phyloP scores from a whole-genome alignment of 257 asterid genomes.

The Oldenlandia corymbosa region DNA sequence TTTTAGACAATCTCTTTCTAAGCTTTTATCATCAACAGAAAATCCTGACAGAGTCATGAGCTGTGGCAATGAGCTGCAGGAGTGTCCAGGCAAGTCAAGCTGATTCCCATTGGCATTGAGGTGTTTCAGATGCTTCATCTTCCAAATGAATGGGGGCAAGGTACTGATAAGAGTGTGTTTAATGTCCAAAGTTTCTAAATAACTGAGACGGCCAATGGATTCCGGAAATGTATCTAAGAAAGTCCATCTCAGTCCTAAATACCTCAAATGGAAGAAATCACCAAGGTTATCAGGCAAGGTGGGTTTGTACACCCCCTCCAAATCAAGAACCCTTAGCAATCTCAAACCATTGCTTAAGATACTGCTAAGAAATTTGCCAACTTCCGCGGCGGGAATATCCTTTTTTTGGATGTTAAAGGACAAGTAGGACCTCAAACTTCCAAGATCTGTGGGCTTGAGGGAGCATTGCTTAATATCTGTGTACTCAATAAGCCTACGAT shows the following conservation, averaged over 20 bases:
- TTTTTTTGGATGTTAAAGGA: slow-evolving; percentile 27
- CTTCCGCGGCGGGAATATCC: slow-evolving; percentile 29
- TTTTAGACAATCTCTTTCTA: slow-evolving; percentile 12
- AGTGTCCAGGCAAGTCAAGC: slow-evolving; percentile 25
- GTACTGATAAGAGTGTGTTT: slow-evolving; percentile 31
- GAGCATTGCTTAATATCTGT: slow-evolving; percentile 11
- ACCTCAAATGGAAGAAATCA: slow-evolving; percentile 25
- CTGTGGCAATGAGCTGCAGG: slow-evolving; percentile 11
- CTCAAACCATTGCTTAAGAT: slow-evolving; percentile 21
- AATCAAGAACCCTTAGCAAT: slow-evolving; percentile 38
- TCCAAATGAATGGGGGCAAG: slow-evolving; percentile 31
- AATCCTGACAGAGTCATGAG: slow-evolving; percentile 33
- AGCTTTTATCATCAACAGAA: slow-evolving; percentile 18
- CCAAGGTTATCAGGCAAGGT: slow-evolving; percentile 34
- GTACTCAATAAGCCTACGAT: slow-evolving; percentile 29
- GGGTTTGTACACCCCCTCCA: slow-evolving; percentile 37
- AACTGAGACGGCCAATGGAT: slow-evolving; percentile 22
- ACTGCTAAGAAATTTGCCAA: slow-evolving; percentile 20
- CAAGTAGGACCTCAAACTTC: slow-evolving; percentile 23
- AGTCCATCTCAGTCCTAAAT: slow-evolving; percentile 42
- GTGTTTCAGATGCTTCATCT: slow-evolving; percentile 28
- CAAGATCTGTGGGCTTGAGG: not conserved
- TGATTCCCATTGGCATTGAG: slow-evolving; percentile 24
- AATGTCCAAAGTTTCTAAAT: slow-evolving; percentile 30
- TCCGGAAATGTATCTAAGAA: slow-evolving; percentile 32